phyloP scores from a whole-genome alignment of 257 asterid genomes.

The Solanum lycopersicoides region DNA sequence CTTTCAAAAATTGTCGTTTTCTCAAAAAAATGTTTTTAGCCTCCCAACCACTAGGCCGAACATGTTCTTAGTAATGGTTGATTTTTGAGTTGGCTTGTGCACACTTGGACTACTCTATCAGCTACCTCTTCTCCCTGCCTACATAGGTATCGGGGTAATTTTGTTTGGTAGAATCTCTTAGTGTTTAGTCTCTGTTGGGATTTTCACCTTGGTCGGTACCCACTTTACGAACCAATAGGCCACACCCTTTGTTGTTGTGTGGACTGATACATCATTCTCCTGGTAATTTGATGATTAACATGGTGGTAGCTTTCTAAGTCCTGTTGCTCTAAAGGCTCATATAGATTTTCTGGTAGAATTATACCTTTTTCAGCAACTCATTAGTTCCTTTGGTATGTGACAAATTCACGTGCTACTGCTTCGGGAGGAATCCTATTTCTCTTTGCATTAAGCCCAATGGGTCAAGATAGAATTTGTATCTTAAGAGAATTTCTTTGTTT shows the following conservation, averaged over 20 bases:
- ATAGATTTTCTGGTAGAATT: not conserved
- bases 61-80: not conserved
- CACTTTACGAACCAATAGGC: not conserved
- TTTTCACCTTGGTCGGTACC: not conserved
- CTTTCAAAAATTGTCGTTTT: too few species aligned
- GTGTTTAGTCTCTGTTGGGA: not conserved
- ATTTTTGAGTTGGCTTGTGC: not conserved
- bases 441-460: not conserved
- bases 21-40: not conserved
- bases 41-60: not conserved
- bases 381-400: not conserved
- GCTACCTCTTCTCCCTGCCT: not conserved
- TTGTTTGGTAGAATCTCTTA: not conserved
- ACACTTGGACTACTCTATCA: not conserved
- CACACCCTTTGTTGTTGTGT: not conserved
- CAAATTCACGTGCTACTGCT: not conserved
- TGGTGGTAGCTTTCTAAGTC: not conserved
- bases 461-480: not conserved
- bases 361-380: not conserved
- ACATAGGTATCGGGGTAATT: not conserved
- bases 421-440: not conserved
- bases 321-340: not conserved
- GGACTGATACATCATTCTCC: not conserved
- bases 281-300: not conserved
- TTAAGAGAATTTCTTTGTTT: not conserved